Evolutionary conservation across 306 rosid species (phyloP), one percentile per base, ranked within the genome.

Genomic region (Vigna unguiculata): DNA sequence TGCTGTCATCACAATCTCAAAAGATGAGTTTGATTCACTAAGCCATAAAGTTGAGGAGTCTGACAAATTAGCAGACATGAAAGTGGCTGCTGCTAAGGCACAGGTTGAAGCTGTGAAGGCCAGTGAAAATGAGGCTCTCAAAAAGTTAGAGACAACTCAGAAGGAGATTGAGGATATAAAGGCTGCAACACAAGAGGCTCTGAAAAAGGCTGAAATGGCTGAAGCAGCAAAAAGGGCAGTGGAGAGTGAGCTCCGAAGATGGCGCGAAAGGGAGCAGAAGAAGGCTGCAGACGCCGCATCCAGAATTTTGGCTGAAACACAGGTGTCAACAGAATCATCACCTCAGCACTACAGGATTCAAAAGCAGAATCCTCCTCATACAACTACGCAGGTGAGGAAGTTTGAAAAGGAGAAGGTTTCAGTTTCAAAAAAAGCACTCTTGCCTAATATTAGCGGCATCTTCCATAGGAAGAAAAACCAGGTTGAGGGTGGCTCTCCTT

Each of bases 51-150:
- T 96, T 70, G 98, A 88, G 84, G 98, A 92, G 84, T 91, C 97
- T 1, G 91, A 91, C 78, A 87, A 84, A 53, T 85, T 96, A 80
- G 87, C 99, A 3, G 94, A 89, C 75, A 92, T 96, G 99, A 92
- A 88, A 83, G 91, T 96, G 62, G 99, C 92, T 65, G 99, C 99
- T 51, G 99, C 99, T 47, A 32, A 84, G 86, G 99, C 99, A 67
- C 98, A 92, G 85, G 99, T 85, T 68, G 98, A 91, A 81, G 99
- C 99, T n/a, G 99, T 96, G 89, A 96, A 84, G 85, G 97, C 99
- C 70, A 87, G 99, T 62, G 98, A 96, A 87, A 90, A 89, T 52
- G 99, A 96, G 84, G 84, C 88, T 20, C 54, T 89, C 75, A 80
- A 91, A 73, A 87, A 69, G 82, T 72, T 96, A 61, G 98, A 92